A percentile compares a stretch with the other conserved stretches of the same genome.
Evolutionary conservation across 352 stramenopile genomes (phyloP).

Genomic region (Phytophthora sp.): DNA sequence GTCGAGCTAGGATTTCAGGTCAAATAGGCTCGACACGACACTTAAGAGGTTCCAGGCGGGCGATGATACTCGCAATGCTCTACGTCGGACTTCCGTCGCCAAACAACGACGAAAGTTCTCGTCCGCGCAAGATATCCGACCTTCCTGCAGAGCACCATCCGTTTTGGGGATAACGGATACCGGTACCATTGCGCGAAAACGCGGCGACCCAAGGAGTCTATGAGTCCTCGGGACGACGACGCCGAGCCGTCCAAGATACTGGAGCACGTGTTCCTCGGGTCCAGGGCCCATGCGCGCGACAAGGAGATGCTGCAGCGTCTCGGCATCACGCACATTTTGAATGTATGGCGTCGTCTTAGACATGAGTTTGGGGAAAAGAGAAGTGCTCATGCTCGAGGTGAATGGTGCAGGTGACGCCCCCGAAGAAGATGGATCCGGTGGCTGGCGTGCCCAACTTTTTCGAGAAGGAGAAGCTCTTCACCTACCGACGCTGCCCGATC

Average conservation of each 20-base stretch:
- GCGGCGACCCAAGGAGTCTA: not conserved
- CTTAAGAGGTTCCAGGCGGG: not conserved
- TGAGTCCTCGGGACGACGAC: conserved; percentile 27
- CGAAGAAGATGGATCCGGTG: conserved; percentile 78
- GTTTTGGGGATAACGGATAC: conserved; percentile 4
- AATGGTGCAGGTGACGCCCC: conserved; percentile 68
- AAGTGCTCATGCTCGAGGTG: not conserved
- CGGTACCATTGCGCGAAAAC: conserved; percentile 4
- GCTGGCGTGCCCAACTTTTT: conserved; percentile 93
- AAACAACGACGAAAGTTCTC: no score
- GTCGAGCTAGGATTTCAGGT: not conserved
- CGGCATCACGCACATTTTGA: conserved; percentile 84
- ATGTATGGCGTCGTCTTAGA: no score
- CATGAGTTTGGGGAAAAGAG: no score
- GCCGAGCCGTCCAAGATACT: conserved; percentile 62
- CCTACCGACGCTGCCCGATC: conserved; percentile 83
- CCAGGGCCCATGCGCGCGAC: conserved; percentile 68
- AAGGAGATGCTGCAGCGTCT: conserved; percentile 61
- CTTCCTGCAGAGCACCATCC: conserved; percentile 5
- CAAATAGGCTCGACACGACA: not conserved
- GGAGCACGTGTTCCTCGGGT: conserved; percentile 78
- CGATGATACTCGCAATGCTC: not conserved
- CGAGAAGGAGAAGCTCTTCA: conserved; percentile 84
- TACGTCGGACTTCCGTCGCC: not conserved
- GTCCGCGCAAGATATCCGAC: no score